Evolutionary conservation across 202 grass and related monocot species (phyloP), one percentile per base, ranked within the genome.

Genomic region (Hordeum pubiflorum): DNA sequence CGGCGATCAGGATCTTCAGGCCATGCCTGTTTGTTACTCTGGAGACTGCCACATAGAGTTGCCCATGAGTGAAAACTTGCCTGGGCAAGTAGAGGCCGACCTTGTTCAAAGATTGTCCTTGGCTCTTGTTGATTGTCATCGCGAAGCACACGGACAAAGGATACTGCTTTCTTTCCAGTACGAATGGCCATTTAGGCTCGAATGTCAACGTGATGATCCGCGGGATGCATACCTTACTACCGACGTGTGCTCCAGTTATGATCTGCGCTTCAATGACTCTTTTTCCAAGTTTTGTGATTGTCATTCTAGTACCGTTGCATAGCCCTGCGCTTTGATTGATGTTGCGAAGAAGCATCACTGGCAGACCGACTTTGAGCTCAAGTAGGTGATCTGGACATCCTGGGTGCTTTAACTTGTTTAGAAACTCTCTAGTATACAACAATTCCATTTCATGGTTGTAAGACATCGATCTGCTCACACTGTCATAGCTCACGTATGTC

Each of bases 261-360:
- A 72, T 72, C 63, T 66, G 63, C 0, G 18, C 63, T 66, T 66
- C 63, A 17, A 66, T 38, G 63, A 66, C 63, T 66, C 44, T 72
- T 10, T 72, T 23, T 72, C 41, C 69, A 4, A 50, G 69, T 34
- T 72, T 48, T 31, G 41, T 72, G 69, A 72, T 72, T 50, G 69
- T 72, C 69, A 72, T 72, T 72, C 69, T 72, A 31, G 69, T 72
- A 72, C 69, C 39, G 24, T 72, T 72, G 24, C 41, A 72, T 50
- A 72, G 69, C 69, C 41, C 69, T 50, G 69, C 13, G 9, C 69
- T 50, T 72, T 72, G 41, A 24, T 72, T 29, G 69, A 48, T 72
- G 69, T 72, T 72, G 23, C 69, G 8, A 29, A 72, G 69, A 72
- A 72, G 69, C 69, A 72, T 72, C 69, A 72, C 69, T 10, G 41